Base-by-base conservation (phyloP, 495 filamentous ascomycete species). In the Achaetomiella virescens region DNA sequence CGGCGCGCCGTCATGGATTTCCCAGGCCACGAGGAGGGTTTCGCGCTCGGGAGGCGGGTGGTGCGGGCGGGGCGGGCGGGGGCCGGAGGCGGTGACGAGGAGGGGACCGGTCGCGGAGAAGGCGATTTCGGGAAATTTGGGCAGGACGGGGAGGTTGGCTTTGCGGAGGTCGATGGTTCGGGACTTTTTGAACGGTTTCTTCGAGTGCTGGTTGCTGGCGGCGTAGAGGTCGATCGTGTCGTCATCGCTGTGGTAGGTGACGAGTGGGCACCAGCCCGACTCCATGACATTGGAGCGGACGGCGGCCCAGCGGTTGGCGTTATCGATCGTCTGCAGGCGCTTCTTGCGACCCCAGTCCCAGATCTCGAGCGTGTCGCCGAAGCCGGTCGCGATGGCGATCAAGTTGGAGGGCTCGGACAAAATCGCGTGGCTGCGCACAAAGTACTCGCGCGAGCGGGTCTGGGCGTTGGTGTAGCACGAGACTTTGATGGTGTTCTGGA, bases 161-260 rank as follows among this genome's bases (percentile, higher is more conserved):
- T 62, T 58, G 55, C 55, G 54, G 18, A 72, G 64, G 79, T 95
- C 43, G 86, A 87, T 66, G 84, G 88, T 47, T 85, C 91, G 66
- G 72, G 78, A 59, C 74, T 92, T 54, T 68, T 77, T 50, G 78
- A 85, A 60, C 82, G 83, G 59, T 86, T 95, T 72, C 76, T 93
- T 59, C 74, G 87, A 10, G 83, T 91, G 22, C 27, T 31, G 27
- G 27, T 31, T 31, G 12, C 36, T 50, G 81, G 86, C 69, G 72
- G 87, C 52, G 73, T 93, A 59, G 77, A 83, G 62, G 76, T 86
- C 59, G 78, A 84, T 55, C 3, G 42, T 53, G 47, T 66, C 61
- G 20, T 47, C 53, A 37, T 67, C 53, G 48, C 67, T 64, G 37
- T 48, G 44, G 50, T 72, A 72, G 10, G 62, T 62, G 5, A 62